phyloP scores from a whole-genome alignment of 2,329 filamentous ascomycete species.

The Fusarium gaditjirri region DNA sequence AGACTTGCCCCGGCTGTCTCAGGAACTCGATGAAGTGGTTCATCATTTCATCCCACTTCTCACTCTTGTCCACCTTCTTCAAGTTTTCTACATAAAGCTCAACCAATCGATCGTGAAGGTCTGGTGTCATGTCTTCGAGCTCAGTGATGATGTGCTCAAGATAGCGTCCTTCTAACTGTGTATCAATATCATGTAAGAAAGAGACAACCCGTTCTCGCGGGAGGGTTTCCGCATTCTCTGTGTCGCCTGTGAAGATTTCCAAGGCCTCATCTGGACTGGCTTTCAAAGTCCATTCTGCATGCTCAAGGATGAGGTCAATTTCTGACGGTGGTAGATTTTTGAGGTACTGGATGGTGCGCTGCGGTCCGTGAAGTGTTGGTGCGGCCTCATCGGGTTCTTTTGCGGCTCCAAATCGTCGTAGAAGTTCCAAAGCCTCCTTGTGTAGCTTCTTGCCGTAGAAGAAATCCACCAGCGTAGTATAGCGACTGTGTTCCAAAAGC shows the following conservation, averaged over 20 bases:
- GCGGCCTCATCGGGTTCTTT: constrained; percentile 61
- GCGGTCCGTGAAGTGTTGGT: constrained; percentile 77
- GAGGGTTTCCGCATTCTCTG: constrained; percentile 91
- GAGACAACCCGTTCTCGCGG: constrained; percentile 79
- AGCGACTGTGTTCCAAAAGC: constrained; percentile 86
- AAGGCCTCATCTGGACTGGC: constrained; percentile 80
- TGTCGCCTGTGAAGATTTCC: constrained; percentile 93
- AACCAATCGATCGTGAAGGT: constrained; percentile 87
- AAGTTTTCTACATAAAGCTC: constrained; percentile 73
- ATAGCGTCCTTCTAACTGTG: constrained; percentile 79
- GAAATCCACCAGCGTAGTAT: constrained; percentile 96
- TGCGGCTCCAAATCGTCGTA: constrained; percentile 81
- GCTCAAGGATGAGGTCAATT: constrained; percentile 91
- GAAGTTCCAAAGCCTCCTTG: constrained; percentile 82
- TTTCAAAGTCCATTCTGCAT: constrained; percentile 86
- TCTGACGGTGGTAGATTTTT: constrained; percentile 87
- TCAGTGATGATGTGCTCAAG: constrained; percentile 92
- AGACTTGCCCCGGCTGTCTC: constrained; percentile 75
- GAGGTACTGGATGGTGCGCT: constrained; percentile 87
- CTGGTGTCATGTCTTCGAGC: constrained; percentile 82
- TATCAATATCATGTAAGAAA: constrained; percentile 78
- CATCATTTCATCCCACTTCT: constrained; percentile 68
- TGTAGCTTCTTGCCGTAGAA: constrained; percentile 96
- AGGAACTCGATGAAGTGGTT: constrained; percentile 79
- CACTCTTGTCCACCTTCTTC: constrained; percentile 54